Base-by-base conservation (phyloP, 164 flowering plant species). In the Nelumbo lutea region DNA sequence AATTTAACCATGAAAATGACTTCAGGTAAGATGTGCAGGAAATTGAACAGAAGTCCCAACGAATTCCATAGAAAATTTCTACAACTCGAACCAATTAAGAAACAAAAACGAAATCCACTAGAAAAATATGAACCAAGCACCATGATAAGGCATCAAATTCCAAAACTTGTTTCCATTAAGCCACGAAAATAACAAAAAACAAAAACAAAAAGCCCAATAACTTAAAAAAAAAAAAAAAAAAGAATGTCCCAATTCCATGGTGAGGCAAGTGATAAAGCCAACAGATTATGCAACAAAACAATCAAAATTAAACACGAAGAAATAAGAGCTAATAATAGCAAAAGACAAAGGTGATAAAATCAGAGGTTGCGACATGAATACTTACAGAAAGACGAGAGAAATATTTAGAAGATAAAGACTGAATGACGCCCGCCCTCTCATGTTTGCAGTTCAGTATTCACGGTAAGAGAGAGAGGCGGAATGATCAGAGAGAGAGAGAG, bases 351-450 rank as follows among this genome's bases (percentile, higher is more conserved):
- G 27, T 1, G 68, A 65, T 9, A 39, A 42, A 71, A 72, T 9
- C 40, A 68, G 45, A 39, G 63, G 51, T 41, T 27, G 44, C 68
- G 70, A 2, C 11, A 42, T 1, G 61, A 70, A 67, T 42, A 80
- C 89, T 84, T 78, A 85, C 92, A 78, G 40, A 81, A 66, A 64
- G 72, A 10, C 56, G 65, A 85, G 69, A 66, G 27, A 27, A 27
- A 27, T 27, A 27, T 27, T 27, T 27, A 27, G 27, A 27, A 27
- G 27, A 27, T 27, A 27, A 27, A 27, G 27, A 27, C 27, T 27
- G 27, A 27, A 27, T 27, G 27, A 27, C 27, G 27, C 27, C 27
- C 27, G 27, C 27, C 27, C 27, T 27, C 27, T 27, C 27, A 27
- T 27, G 27, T 27, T 27, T 27, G 27, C 27, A 27, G 27, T 27